phyloP scores from a whole-genome alignment of 1,139 yeast species.

The Saccharomyces hybrid region DNA sequence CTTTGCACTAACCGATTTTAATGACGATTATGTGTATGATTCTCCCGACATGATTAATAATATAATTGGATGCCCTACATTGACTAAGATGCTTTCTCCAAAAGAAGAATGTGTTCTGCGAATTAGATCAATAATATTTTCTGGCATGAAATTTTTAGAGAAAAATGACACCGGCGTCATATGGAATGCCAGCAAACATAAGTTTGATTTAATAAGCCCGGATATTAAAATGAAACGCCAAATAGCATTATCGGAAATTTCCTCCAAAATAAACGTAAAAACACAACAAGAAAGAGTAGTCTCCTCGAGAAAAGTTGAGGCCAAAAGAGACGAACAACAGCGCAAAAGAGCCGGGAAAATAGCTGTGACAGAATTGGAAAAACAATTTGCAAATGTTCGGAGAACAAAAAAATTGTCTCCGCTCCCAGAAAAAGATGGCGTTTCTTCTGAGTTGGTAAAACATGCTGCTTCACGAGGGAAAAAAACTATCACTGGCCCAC shows the following conservation, averaged over 20 bases:
- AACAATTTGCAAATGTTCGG: not conserved
- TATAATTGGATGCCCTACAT: conserved; percentile 20
- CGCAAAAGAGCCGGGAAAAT: conserved; percentile 1
- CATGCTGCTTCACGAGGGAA: not conserved
- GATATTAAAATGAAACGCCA: not conserved
- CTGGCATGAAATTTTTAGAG: conserved; percentile 28
- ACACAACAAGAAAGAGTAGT: not conserved
- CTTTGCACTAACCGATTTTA: conserved; percentile 49
- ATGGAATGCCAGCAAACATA: conserved; percentile 16
- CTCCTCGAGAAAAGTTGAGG: not conserved
- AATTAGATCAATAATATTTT: conserved; percentile 32
- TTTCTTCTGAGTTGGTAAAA: not conserved
- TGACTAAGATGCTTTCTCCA: conserved; percentile 11
- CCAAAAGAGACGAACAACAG: not conserved
- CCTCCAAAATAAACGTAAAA: not conserved
- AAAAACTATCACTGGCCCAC: not conserved
- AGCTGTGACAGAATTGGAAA: not conserved
- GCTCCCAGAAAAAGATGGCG: not conserved
- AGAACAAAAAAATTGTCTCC: not conserved
- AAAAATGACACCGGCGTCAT: conserved; percentile 29
- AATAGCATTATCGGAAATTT: not conserved
- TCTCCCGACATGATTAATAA: conserved; percentile 21
- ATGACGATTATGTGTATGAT: conserved; percentile 38
- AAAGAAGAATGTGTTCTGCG: conserved; percentile 33
- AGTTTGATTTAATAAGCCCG: not conserved